These are phyloP conservation scores for Cryptococcus wingfieldii DNA, from an alignment of 1,284 basidiomycete genomes.

Conservation along the genomic window DNA sequence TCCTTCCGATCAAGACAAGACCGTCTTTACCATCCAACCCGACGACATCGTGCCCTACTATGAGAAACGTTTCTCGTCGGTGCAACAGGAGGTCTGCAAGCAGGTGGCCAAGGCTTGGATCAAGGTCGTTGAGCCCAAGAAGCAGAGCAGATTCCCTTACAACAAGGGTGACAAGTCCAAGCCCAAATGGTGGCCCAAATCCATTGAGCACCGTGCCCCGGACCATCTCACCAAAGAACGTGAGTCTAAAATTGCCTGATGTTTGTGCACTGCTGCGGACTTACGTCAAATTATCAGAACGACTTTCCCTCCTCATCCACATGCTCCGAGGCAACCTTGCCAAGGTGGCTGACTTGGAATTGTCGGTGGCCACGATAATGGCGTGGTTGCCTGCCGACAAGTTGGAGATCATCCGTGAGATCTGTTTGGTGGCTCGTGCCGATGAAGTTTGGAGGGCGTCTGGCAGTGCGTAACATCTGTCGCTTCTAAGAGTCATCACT, in stretches of 20 bases:
- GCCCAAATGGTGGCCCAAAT: constrained; percentile 55
- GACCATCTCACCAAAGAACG: constrained; percentile 53
- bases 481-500: not conserved
- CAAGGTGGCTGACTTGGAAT: constrained; percentile 50
- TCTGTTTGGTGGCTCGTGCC: constrained; percentile 53
- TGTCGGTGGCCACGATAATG: constrained; percentile 52
- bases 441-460: constrained; percentile 30
- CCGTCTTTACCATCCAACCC: constrained; percentile 27
- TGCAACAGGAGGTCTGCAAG: constrained; percentile 55
- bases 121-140: constrained; percentile 56
- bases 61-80: constrained; percentile 43
- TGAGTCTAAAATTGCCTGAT: constrained; percentile 17
- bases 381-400: constrained; percentile 51
- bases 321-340: constrained; percentile 49
- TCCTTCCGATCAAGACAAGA: not conserved
- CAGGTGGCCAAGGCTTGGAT: constrained; percentile 55
- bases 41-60: constrained; percentile 38
- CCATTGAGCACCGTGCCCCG: constrained; percentile 54
- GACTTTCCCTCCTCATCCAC: constrained; percentile 50
- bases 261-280: not conserved
- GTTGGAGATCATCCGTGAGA: constrained; percentile 51
- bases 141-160: constrained; percentile 55
- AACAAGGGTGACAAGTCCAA: constrained; percentile 53
- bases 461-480: constrained; percentile 9
- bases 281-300: constrained; percentile 38